Evolutionary conservation across 2,329 filamentous ascomycete genomes (phyloP), one percentile per base, ranked within the genome.

Genomic region (Rhinocladiella mackenziei): DNA sequence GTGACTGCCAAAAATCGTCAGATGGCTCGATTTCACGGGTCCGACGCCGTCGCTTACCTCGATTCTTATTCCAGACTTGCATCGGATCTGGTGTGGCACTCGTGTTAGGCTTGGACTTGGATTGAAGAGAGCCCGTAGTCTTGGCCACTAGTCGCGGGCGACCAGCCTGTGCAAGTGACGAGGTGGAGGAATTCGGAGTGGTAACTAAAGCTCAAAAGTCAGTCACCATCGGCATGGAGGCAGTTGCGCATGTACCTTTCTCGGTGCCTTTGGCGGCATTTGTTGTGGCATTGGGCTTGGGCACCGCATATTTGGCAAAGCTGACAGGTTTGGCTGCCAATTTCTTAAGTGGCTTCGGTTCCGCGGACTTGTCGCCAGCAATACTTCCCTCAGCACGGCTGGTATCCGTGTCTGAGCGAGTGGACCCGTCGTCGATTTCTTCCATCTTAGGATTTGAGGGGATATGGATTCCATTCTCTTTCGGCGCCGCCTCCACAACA

Each of bases 61-160:
- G 72, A 59, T 83, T 83, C 65, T 80, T 82, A 60, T 83, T 83
- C 80, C 80, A 83, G 38, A 83, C 80, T 63, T 80, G 79, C 62
- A 72, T 80, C n/a, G 77, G 77, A 64, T 83, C 78, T 37, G 80
- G 78, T n/a, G 75, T 77, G 42, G 66, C 65, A 43, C 60, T 64
- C 43, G 73, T 63, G 36, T 67, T 66, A 17, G 70, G 55, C 46
- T 76, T 76, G 26, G 73, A 59, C 13, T 70, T 68, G 49, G 75
- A 73, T 48, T 73, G 68, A 43, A 74, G 62, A 18, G 70, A 70
- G 53, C 72, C 71, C 13, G 75, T 77, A 26, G 77, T 74, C 60
- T 83, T 83, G 26, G 79, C 79, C 40, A 83, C 77, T 43, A 83
- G 67, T 42, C 80, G 74, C 36, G 80, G 80, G 53, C 75, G 74